phyloP scores from a whole-genome alignment of 1,139 yeast genomes.

The Blastobotrys arbuscula region DNA sequence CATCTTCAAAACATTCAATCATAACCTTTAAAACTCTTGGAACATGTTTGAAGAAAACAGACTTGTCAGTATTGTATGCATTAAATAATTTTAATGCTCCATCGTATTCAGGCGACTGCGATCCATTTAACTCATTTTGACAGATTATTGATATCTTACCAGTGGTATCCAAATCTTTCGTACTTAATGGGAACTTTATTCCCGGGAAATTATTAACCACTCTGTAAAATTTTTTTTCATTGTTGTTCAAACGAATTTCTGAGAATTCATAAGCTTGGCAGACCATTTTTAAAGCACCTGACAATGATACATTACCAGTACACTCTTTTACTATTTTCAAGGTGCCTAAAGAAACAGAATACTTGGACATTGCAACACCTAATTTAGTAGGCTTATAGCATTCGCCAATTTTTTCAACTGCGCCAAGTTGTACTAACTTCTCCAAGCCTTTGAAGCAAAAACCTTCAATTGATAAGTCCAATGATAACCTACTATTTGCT shows the following conservation, averaged over 20 bases:
- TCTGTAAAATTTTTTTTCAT: constrained; percentile 6
- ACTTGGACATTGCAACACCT: constrained; percentile 4
- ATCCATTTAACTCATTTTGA: constrained; percentile 5
- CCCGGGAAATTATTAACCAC: background rate
- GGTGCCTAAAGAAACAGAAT: constrained; percentile 2
- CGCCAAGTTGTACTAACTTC: constrained; percentile 2
- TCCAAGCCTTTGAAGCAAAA: constrained; percentile 3
- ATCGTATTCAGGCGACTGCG: constrained; percentile 1
- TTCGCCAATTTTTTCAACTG: background rate
- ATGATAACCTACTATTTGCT: background rate
- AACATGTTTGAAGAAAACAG: constrained; percentile 3
- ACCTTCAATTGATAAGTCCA: constrained; percentile 1
- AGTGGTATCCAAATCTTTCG: background rate
- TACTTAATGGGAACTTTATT: constrained; percentile 1
- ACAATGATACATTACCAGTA: background rate
- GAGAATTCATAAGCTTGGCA: constrained; percentile 5
- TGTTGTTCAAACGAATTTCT: constrained; percentile 7
- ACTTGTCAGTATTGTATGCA: constrained; percentile 2
- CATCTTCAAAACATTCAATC: background rate
- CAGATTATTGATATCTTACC: constrained; percentile 2
- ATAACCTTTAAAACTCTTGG: constrained; percentile 1
- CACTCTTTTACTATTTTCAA: background rate
- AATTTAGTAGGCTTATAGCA: background rate
- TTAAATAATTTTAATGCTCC: background rate
- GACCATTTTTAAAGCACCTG: background rate